Evolutionary conservation across 2,329 filamentous ascomycete genomes (phyloP).

Genomic region (Talaromyces sp.): DNA sequence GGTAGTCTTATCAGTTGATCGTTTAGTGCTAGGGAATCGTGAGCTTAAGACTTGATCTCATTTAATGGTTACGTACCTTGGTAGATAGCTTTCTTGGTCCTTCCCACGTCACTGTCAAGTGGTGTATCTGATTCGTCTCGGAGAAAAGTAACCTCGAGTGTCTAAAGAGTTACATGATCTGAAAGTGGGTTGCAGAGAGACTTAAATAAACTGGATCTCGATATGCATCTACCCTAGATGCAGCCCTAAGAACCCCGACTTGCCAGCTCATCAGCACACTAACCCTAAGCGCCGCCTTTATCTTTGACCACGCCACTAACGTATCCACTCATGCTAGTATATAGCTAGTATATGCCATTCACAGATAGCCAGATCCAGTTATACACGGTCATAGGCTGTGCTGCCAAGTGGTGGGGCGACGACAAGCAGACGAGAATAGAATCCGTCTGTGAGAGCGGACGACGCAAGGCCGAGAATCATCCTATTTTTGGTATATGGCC

Average conservation of each 20-base stretch:
- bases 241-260: not conserved
- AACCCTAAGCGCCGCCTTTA: not conserved
- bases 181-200: not conserved
- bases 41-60: not conserved
- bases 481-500: not conserved
- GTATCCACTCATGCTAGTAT: not conserved
- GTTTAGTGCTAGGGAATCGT: not conserved
- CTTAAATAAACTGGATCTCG: not conserved
- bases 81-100: not conserved
- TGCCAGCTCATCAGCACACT: slow-evolving; percentile 1
- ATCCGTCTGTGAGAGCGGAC: not conserved
- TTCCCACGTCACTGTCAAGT: not conserved
- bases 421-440: not conserved
- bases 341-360: not conserved
- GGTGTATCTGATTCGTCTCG: not conserved
- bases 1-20: not conserved
- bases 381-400: not conserved
- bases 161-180: not conserved
- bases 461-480: not conserved
- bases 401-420: not conserved
- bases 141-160: not conserved
- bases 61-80: not conserved
- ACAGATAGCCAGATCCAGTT: not conserved
- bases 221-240: not conserved
- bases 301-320: not conserved